phyloP scores from a whole-genome alignment of 306 rosid genomes.

The Acacia melanoxylon region DNA sequence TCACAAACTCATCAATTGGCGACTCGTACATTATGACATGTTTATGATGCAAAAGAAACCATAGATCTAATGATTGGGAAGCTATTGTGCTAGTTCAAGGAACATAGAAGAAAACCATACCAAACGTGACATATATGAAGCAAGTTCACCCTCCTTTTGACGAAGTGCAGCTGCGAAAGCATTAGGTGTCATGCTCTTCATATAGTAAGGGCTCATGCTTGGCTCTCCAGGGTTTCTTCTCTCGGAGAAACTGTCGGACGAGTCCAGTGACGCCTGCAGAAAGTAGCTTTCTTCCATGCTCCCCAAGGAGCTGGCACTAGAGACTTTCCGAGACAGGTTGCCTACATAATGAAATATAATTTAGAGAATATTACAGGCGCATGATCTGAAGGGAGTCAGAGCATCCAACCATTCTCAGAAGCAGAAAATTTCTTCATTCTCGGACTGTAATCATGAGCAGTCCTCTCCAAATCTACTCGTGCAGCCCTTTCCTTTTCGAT shows the following conservation, averaged over 20 bases:
- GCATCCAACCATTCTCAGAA: constrained; percentile 77
- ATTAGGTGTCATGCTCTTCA: constrained; percentile 94
- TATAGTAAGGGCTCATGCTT: constrained; percentile 80
- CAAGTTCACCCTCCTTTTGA: constrained; percentile 99
- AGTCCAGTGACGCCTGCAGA: constrained; percentile 95
- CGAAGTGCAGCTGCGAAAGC: constrained; percentile 96
- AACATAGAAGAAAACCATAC: constrained; percentile 48
- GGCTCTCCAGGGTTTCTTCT: constrained; percentile 75
- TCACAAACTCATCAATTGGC: constrained; percentile 22
- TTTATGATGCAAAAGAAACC: constrained; percentile 16
- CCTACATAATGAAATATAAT: constrained; percentile 52
- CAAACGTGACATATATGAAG: constrained; percentile 96
- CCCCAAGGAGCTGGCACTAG: constrained; percentile 90
- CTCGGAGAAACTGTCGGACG: constrained; percentile 70
- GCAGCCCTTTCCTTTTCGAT: constrained; percentile 92
- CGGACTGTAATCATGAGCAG: constrained; percentile 59
- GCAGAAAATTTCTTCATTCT: constrained; percentile 55
- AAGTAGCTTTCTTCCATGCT: constrained; percentile 95
- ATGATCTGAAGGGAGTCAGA: constrained; percentile 26
- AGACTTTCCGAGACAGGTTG: constrained; percentile 69
- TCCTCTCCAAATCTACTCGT: constrained; percentile 85
- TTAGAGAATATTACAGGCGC: constrained; percentile 30
- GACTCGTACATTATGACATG: neutral
- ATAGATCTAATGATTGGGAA: constrained; percentile 13
- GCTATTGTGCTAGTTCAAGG: constrained; percentile 16